Base-by-base conservation (phyloP, 169 alveolate species). In the Cytauxzoon felis region DNA sequence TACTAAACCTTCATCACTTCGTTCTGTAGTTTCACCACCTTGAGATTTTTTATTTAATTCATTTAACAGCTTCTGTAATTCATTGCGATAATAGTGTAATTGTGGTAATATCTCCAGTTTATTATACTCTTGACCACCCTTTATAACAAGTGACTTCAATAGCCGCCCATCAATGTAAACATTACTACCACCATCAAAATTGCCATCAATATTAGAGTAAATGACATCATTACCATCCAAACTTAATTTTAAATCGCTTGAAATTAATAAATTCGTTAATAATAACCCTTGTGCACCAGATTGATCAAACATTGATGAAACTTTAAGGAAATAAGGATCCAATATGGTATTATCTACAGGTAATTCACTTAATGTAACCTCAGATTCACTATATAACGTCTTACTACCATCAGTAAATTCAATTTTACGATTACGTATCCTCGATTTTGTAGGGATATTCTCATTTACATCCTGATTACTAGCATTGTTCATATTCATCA, bases 401-500 rank as follows among this genome's bases (percentile, higher is more conserved):
- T 53, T 54, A 8, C 56, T 29, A 27, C 68, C 67, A 8, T 47
- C 27, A 45, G 57, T 54, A 50, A 54, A 54, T 21, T 54, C 64
- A 16, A 54, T 23, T 11, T 23, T 40, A 26, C 57, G 41, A 32
- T 21, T 52, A n/a, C 69, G 57, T 7, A 62, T 13, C 42, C 50
- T 70, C 5, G 54, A 33, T 21, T 51, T 43, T 0, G 38, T 23
- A 6, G 40, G 32, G 0, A 30, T 32, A 11, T 30, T 13, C 1
- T 32, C 40, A n/a, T 43, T 36, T 30, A 52, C 65, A 13, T 62
- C 61, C 2, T 30, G 24, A 7, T 52, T 58, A 11, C 71, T 75
- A 43, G 82, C 88, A 23, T 51, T 76, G 69, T 81, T 73, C 83
- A 86, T 75, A 58, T 66, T 86, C 57, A 78, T 59, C 58, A 86